Percentiles rank a stretch among this genome's conserved stretches.
Evolutionary conservation across 306 rosid genomes (phyloP).

Genomic region (Cicer chorassanicum): DNA sequence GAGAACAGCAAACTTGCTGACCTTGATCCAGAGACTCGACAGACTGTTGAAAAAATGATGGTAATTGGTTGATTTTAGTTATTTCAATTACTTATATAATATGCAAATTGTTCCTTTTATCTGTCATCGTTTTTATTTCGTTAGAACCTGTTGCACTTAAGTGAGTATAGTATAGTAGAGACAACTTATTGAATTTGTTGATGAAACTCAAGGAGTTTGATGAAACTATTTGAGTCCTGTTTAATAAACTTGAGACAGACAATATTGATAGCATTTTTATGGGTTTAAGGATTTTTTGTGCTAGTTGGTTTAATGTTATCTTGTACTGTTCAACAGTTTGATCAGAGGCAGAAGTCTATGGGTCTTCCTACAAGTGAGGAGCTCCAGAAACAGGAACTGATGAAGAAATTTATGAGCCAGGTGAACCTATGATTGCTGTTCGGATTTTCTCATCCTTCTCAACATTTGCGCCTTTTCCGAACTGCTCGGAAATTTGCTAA

Average conservation of each 20-base stretch:
- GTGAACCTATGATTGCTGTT: constrained; percentile 40
- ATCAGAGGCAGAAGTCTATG: constrained; percentile 90
- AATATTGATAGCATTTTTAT: neutral
- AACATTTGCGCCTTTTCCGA: neutral
- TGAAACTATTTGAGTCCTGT: neutral
- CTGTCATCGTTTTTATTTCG: neutral
- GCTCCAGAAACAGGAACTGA: constrained; percentile 73
- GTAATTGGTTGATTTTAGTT: constrained; percentile 46
- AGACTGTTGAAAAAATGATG: constrained; percentile 97
- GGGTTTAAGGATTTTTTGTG: neutral
- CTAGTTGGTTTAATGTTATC: constrained; percentile 1
- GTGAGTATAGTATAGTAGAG: neutral
- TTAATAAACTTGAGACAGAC: neutral
- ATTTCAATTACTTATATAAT: neutral
- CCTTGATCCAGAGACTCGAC: constrained; percentile 86
- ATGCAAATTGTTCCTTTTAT: neutral
- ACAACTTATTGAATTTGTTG: no score
- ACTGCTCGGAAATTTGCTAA: neutral
- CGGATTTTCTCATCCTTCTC: neutral
- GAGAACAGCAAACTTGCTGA: constrained; percentile 87
- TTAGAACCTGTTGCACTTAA: neutral
- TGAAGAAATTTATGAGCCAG: constrained; percentile 91
- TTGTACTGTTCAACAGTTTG: constrained; percentile 61
- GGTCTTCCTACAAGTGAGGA: constrained; percentile 93
- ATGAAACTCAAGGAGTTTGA: no score